Conservation (phyloP, 305 asterid species). For the Ilex paraguariensis region DNA sequence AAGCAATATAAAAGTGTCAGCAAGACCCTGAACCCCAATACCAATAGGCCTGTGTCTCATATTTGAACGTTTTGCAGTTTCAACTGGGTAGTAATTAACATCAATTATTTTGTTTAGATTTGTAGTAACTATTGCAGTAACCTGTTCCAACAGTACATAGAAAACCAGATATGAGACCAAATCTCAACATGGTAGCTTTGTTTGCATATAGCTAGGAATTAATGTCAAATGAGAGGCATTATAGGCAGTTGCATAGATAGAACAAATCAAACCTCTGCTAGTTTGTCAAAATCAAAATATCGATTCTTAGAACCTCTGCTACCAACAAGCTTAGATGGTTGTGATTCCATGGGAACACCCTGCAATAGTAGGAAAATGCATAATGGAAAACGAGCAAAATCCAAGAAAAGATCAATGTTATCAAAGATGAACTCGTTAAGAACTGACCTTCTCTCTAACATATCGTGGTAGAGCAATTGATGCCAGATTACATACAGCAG, state of each 20-base stretch:
- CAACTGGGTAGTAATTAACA: slow-evolving; percentile 84
- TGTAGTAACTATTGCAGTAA: slow-evolving; percentile 61
- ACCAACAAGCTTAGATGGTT: slow-evolving; percentile 88
- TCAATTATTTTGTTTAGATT: slow-evolving; percentile 93
- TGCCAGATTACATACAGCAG: slow-evolving; percentile 95
- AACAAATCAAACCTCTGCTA: slow-evolving; percentile 67
- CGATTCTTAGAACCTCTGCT: slow-evolving; percentile 76
- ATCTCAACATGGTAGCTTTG: neutral
- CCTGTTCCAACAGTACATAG: slow-evolving; percentile 38
- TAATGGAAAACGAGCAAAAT: neutral
- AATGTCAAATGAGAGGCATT: neutral
- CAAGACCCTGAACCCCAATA: slow-evolving; percentile 97
- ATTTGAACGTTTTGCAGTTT: slow-evolving; percentile 83
- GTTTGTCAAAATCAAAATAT: slow-evolving; percentile 80
- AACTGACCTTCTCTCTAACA: slow-evolving; percentile 80
- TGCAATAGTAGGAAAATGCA: slow-evolving; percentile 7
- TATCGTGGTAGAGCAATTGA: slow-evolving; percentile 93
- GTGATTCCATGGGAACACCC: slow-evolving; percentile 81
- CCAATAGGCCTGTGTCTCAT: slow-evolving; percentile 92
- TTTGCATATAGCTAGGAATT: neutral
- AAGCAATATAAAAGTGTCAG: slow-evolving; percentile 91
- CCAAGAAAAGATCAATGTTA: neutral
- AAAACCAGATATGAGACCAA: neutral
- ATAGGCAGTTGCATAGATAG: neutral
- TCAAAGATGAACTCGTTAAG: neutral